Base-by-base conservation (phyloP, 371 early-diverging fungal genomes). In the Dichotomocladium elegans region DNA sequence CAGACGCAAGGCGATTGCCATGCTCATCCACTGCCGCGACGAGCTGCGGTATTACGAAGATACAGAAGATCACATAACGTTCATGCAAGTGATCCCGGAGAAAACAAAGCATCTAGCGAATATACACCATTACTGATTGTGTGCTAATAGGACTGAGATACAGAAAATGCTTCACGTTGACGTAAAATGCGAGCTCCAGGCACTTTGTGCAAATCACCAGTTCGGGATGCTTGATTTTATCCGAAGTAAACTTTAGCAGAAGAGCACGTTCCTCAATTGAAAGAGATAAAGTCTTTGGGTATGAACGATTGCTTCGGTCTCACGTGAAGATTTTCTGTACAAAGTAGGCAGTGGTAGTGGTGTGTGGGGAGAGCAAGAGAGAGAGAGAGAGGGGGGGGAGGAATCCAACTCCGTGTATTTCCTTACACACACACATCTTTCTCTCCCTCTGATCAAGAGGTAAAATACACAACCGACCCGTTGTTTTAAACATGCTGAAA, bases 181-280 rank as follows among this genome's bases (percentile, higher is more conserved):
- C 33, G 12, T 56, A 4, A 64, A 74, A 30, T 71, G 57, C 31
- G 75, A 74, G 47, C 46, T 74, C 8, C 67, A 74, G 37, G 59
- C 64, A 3, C 51, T 74, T 1, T 62, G 66, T 48, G 17, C 40
- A 3, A 27, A 41, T 15, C 44, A 49, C 19, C 47, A 47, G 7
- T 55, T 45, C 33, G 61, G 51, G 4, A 51, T 60, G 31, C 19
- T 55, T 2, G 25, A 30, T 1, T 55, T 44, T 24, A 27, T 60
- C 7, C 47, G 41, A 29, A 6, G 14, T 3, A 55, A 55, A 22
- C 12, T 55, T n/a, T 27, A 17, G 15, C 37, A 37, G n/a, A n/a
- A n/a, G n/a, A n/a, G n/a, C n/a, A n/a, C n/a, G n/a, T n/a, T n/a
- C n/a, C n/a, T n/a, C n/a, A n/a, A n/a, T n/a, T n/a, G n/a, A n/a